Evolutionary conservation across 1,284 basidiomycete species (phyloP), one percentile per base, ranked within the genome.

Genomic region (Ceratobasidium sp.): DNA sequence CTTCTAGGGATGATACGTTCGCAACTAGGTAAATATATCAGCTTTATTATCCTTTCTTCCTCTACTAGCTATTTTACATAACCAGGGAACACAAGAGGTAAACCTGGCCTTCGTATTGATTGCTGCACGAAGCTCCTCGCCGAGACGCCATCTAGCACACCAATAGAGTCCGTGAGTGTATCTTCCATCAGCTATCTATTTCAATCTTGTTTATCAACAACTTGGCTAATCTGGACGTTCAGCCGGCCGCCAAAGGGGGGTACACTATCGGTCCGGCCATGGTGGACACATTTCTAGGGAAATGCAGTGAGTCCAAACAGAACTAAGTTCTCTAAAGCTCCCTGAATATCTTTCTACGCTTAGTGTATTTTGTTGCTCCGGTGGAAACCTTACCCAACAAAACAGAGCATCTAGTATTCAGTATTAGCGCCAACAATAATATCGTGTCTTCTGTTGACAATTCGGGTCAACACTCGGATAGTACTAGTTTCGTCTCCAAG

Each of bases 61-160:
- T 26, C 20, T 26, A 33, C 6, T 28, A 7, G 39, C 18, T 9
- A 63, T 40, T 15, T 15, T 18, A 15, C 10, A 12, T 33, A 20
- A 40, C 3, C 60, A 63, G 60, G 7, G 20, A 63, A 18, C 23
- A 63, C 28, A 18, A 33, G 40, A 26, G 15, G 60, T 18, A 63
- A 63, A 39, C 60, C 39, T 39, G 39, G 60, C 39, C 60, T 63
- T 18, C 60, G 60, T 33, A 63, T 63, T 6, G 33, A 63, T 63
- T 63, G 60, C 18, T 63, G 60, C 60, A 39, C 39, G 3, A 63
- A 63, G 20, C 28, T 63, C 39, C 60, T 63, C 15, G 3, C 60
- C 9, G 33, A 63, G 60, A 63, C 60, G 6, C 60, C 60, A 5
- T 40, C 39, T 2, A 63, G 10, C 10, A 39, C 60, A 18, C 60